These are phyloP conservation scores for Hirschfeldia incana DNA, from an alignment of 345 rosid genomes.

Conservation along the genomic window DNA sequence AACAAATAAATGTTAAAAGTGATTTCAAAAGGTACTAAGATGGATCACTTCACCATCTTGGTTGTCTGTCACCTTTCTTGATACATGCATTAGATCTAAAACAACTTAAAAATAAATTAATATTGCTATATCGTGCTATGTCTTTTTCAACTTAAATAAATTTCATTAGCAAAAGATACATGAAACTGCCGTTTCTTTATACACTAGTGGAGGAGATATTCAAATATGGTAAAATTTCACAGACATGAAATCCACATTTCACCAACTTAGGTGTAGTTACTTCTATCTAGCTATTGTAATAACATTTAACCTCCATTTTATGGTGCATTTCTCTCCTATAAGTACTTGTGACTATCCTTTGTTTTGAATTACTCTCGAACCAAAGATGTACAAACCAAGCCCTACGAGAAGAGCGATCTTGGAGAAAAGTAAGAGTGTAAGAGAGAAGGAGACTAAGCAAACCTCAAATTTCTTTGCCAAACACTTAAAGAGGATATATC, in stretches of 20 bases:
- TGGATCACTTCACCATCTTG: slow-evolving; percentile 40
- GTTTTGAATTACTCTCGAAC: slow-evolving; percentile 13
- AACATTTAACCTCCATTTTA: slow-evolving; percentile 10
- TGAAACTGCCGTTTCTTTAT: not conserved
- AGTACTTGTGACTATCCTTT: slow-evolving; percentile 21
- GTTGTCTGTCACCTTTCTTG: slow-evolving; percentile 40
- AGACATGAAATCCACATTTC: slow-evolving; percentile 59
- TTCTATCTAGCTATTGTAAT: not conserved
- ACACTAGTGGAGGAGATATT: not conserved
- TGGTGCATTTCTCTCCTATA: slow-evolving; percentile 29
- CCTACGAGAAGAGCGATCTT: slow-evolving; percentile 22
- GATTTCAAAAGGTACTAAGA: slow-evolving; percentile 5
- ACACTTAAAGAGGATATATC: slow-evolving; percentile 81
- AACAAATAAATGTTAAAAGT: not conserved
- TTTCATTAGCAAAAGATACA: not conserved
- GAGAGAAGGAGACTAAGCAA: slow-evolving; percentile 34
- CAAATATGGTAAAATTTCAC: slow-evolving; percentile 35
- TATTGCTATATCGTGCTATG: slow-evolving; percentile 13
- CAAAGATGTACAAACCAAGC: slow-evolving; percentile 39
- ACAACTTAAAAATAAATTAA: slow-evolving; percentile 14
- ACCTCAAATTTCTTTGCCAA: slow-evolving; percentile 54
- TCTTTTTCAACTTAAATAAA: slow-evolving; percentile 25
- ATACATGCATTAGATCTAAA: slow-evolving; percentile 36
- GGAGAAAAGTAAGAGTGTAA: slow-evolving; percentile 35
- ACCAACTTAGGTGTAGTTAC: slow-evolving; percentile 54